Conservation (phyloP, 108 stramenopile species). For the Cylindrotheca fusiformis region DNA sequence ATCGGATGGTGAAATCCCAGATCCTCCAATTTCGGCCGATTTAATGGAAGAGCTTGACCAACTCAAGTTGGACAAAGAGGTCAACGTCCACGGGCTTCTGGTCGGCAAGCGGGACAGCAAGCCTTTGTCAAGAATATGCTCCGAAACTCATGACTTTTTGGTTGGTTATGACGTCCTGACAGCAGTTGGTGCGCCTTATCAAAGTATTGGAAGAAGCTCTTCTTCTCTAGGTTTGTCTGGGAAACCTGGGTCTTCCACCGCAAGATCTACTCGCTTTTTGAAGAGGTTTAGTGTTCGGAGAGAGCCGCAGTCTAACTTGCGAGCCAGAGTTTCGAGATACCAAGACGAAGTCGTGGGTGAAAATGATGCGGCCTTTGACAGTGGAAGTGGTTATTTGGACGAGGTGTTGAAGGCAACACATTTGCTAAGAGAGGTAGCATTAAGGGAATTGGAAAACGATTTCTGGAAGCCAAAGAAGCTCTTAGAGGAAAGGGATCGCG, state of each 20-base stretch:
- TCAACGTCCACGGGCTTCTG: conserved; percentile 68
- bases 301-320: neutral
- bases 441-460: neutral
- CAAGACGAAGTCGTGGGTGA: neutral
- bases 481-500: conserved; percentile 1
- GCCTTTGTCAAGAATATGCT: conserved; percentile 56
- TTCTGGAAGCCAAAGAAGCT: conserved; percentile 13
- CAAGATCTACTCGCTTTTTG: neutral
- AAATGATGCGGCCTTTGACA: neutral
- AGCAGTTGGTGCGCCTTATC: neutral
- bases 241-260: neutral
- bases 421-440: conserved; percentile 6
- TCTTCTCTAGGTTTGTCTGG: neutral
- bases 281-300: neutral
- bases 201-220: neutral
- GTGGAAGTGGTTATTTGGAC: neutral
- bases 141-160: conserved; percentile 59
- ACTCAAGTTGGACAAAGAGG: conserved; percentile 41
- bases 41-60: conserved; percentile 50
- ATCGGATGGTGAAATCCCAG: conserved; percentile 78
- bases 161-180: conserved; percentile 31
- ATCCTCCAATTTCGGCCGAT: conserved; percentile 60
- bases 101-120: conserved; percentile 63
- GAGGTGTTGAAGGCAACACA: neutral
- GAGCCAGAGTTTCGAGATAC: neutral